Base-by-base conservation (phyloP, 1,139 yeast genomes). In the Citeromyces hawaiiensis region DNA sequence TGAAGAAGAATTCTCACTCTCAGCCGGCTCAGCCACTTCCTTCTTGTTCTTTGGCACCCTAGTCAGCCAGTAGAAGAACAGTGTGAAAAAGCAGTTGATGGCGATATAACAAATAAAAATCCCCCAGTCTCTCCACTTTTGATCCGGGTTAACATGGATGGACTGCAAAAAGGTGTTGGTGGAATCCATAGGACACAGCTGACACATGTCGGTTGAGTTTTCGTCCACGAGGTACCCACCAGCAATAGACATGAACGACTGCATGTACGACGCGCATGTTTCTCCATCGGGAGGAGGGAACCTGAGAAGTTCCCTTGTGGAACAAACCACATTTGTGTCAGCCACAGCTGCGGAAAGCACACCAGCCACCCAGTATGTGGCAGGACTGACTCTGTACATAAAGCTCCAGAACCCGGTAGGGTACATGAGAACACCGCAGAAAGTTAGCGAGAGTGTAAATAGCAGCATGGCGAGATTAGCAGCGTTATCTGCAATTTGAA, bases 381-480 rank as follows among this genome's bases (percentile, higher is more conserved):
- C 64, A 17, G 88, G 88, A 39, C 78, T 76, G 32, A 63, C 66
- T 54, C 86, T 67, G 72, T 80, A 60, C 70, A 66, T 68, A 69
- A 74, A 67, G 52, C 72, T 48, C 88, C 83, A 68, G 63, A 73
- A 66, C 49, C 78, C 61, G n/a, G 60, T 54, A 25, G 79, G 73
- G 30, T 78, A 68, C 11, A 74, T 82, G 57, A 85, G 61, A 36
- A 82, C 93, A 71, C 94, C 95, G 63, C 91, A 79, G 74, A 85
- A 83, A 42, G 76, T 70, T 57, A 83, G 63, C 45, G 79, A 67
- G 68, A 82, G 60, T 15, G 87, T 72, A 59, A 79, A 81, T 51
- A 79, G 53, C 56, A 82, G 55, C 27, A 72, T 65, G 2, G 79
- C 75, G 44, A 79, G 50, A 52, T 81, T 79, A 44, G 85, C 88